A percentile compares a stretch with the other conserved stretches of the same genome.
Evolutionary conservation across 1,284 basidiomycete species (phyloP).

Genomic region (Phellinidium pouzarii): DNA sequence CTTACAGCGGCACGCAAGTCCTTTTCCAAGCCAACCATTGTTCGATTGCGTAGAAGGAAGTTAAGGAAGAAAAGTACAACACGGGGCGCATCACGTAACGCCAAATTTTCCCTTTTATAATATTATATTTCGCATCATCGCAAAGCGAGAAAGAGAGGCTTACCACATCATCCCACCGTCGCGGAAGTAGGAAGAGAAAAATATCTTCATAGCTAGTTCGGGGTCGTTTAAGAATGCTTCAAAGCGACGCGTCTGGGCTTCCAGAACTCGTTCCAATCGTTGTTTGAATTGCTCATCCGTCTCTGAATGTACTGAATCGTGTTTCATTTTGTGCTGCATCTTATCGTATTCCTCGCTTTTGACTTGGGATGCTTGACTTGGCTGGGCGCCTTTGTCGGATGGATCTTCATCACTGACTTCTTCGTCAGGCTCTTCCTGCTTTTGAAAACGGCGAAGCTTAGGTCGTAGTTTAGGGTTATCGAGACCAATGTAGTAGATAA

Average conservation of each 20-base stretch:
- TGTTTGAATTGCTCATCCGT: slow-evolving; percentile 3
- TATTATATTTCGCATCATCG: slow-evolving; percentile 22
- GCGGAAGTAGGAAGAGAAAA: slow-evolving; percentile 59
- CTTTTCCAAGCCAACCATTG: slow-evolving; percentile 42
- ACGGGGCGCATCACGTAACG: slow-evolving; percentile 39
- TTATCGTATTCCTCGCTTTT: slow-evolving; percentile 18
- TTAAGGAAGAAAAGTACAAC: slow-evolving; percentile 55
- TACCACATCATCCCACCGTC: slow-evolving; percentile 60
- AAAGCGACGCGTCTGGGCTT: slow-evolving; percentile 37
- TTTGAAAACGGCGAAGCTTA: neutral
- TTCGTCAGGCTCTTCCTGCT: slow-evolving; percentile 16
- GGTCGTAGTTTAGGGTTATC: neutral
- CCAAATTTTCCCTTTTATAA: slow-evolving; percentile 21
- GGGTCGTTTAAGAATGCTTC: slow-evolving; percentile 52
- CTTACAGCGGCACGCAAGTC: slow-evolving; percentile 42
- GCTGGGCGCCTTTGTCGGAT: slow-evolving; percentile 24
- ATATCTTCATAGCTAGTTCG: slow-evolving; percentile 44
- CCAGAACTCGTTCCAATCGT: slow-evolving; percentile 20
- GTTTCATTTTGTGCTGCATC: slow-evolving; percentile 16
- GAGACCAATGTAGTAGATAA: slow-evolving; percentile 49
- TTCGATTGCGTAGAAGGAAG: slow-evolving; percentile 52
- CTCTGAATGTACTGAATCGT: neutral
- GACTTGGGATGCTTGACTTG: slow-evolving; percentile 9
- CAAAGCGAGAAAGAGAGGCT: slow-evolving; percentile 19
- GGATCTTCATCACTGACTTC: slow-evolving; percentile 29